Evolutionary conservation across 345 rosid species (phyloP).

Genomic region (Noccaea caerulescens): DNA sequence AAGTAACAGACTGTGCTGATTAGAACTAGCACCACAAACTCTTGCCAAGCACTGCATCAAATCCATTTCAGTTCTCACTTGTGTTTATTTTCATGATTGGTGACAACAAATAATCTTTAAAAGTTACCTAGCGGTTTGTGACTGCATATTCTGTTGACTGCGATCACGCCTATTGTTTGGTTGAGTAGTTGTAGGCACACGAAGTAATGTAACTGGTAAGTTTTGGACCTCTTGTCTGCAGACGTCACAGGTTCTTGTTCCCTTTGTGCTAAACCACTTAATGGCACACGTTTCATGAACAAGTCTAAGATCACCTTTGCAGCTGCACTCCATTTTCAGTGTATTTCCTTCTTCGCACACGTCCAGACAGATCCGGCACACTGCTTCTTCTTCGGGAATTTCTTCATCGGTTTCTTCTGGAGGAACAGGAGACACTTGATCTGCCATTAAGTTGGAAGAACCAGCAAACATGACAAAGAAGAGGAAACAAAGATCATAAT

Average conservation of each 20-base stretch:
- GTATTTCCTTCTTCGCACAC: conserved; percentile 84
- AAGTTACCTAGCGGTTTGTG: conserved; percentile 66
- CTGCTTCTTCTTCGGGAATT: conserved; percentile 96
- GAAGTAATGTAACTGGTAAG: conserved; percentile 86
- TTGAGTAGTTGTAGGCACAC: conserved; percentile 51
- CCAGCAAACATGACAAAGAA: conserved; percentile 28
- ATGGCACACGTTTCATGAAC: conserved; percentile 90
- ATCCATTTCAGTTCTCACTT: conserved; percentile 24
- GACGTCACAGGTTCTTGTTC: conserved; percentile 87
- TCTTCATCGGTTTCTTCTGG: conserved; percentile 74
- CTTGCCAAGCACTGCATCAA: conserved; percentile 94
- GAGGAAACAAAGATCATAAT: neutral
- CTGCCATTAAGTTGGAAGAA: conserved; percentile 48
- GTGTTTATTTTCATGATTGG: conserved; percentile 14
- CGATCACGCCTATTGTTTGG: conserved; percentile 55
- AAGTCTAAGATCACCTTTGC: conserved; percentile 92
- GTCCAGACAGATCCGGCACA: conserved; percentile 89
- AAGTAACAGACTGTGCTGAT: conserved; percentile 94
- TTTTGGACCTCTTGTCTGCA: conserved; percentile 85
- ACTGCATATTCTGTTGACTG: conserved; percentile 50
- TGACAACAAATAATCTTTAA: conserved; percentile 20
- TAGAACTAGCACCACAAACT: conserved; percentile 90
- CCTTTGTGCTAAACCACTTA: conserved; percentile 86
- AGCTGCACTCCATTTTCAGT: conserved; percentile 95
- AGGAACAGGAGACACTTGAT: conserved; percentile 61